Base-by-base conservation (phyloP, 495 filamentous ascomycete species). In the Talaromyces thailandensis region DNA sequence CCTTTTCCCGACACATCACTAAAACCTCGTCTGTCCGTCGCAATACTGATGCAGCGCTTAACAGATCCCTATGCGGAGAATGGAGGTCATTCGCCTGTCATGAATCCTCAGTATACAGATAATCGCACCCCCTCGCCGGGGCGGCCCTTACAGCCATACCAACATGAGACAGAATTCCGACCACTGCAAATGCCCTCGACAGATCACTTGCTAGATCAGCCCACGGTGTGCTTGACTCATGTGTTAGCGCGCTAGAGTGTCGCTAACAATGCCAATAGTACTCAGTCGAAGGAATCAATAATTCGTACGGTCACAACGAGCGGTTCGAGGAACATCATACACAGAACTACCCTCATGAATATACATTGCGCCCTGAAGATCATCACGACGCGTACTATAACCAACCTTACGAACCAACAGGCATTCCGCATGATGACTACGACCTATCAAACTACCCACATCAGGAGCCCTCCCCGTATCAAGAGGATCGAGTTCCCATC, bases 331-430 rank as follows among this genome's bases (percentile, higher is more conserved):
- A 78, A 67, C 77, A 77, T 56, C 74, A 62, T 65, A 75, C 16
- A 63, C 75, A 40, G 76, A 74, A 67, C 62, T 86, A 82, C 69
- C 72, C 67, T 48, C 73, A 81, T 62, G 88, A 91, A 26, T 95
- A 93, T 71, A 75, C 85, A 6, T 72, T 97, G 37, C 85, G 90
- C 62, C 92, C 93, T 12, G 84, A 92, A 71, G 86, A 84, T 43
- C 91, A 95, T 66, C 90, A 93, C 67, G 90, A 96, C 72, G 83
- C 86, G 50, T 95, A 96, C 75, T 94, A 89, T 69, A 88, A 86
- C 59, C 87, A 85, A 67, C 88, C 90, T 4, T 94, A 96, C 72
- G 79, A 91, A 63, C 88, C 90, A 8, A 60, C 74, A 21, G 70
- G 67, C 24, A 70, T 71, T 4, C 80, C 83, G 12, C 78, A 83